Conservation (phyloP, 2,329 filamentous ascomycete species). For the Trichoderma aggressivum region DNA sequence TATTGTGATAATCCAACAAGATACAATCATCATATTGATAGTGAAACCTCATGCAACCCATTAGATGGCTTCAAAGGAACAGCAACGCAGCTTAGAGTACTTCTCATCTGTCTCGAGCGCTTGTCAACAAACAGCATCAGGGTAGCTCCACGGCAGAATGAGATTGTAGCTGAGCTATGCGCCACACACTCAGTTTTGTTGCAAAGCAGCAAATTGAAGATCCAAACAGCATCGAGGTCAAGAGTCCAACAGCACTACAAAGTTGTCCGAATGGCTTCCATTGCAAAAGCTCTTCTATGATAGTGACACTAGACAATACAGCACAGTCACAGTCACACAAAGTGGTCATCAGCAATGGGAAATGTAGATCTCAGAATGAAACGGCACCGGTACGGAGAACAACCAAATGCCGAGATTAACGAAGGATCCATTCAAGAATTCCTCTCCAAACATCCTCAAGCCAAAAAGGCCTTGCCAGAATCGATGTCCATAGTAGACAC, state of each 20-base stretch:
- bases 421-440: slow-evolving; percentile 47
- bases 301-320: background rate
- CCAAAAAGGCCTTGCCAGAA: slow-evolving; percentile 36
- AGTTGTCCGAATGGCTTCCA: background rate
- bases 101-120: background rate
- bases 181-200: background rate
- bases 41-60: background rate
- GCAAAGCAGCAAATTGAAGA: background rate
- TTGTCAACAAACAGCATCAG: background rate
- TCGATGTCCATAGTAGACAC: slow-evolving; percentile 32
- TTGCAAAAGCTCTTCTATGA: background rate
- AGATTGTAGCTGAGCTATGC: background rate
- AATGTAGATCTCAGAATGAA: slow-evolving; percentile 60
- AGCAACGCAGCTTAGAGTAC: background rate
- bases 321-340: background rate
- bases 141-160: too few relatives aligned
- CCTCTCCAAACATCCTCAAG: slow-evolving; percentile 43
- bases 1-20: background rate
- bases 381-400: slow-evolving; percentile 48
- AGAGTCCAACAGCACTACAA: background rate
- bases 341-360: background rate
- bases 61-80: background rate
- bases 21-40: background rate
- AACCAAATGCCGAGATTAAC: slow-evolving; percentile 55
- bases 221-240: background rate